Conservation (phyloP, 116 monocot species). For the Papilionanthe hybrid region DNA sequence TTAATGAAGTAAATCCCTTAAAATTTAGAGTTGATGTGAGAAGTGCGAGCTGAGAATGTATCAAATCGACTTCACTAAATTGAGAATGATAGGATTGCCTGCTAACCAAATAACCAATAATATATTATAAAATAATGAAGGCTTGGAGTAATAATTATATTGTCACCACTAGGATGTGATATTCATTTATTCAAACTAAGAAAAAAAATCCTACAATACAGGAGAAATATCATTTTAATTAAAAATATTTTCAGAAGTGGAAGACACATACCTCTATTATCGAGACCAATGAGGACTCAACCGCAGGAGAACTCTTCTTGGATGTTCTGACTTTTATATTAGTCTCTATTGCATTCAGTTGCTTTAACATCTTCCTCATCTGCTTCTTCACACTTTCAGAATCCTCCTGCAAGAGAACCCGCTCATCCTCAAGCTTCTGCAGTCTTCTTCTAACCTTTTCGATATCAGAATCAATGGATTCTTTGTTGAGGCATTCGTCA, state of each 20-base stretch:
- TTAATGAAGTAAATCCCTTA: background rate
- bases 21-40: background rate
- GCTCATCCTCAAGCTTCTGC: slow-evolving; percentile 41
- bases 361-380: slow-evolving; percentile 45
- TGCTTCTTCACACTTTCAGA: slow-evolving; percentile 33
- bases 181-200: background rate
- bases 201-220: background rate
- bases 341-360: slow-evolving; percentile 34
- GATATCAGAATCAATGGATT: slow-evolving; percentile 15
- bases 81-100: slow-evolving; percentile 49
- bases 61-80: slow-evolving; percentile 21
- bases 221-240: background rate
- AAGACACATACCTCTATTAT: slow-evolving; percentile 55
- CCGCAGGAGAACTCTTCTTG: slow-evolving; percentile 16
- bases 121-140: too few species aligned
- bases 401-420: slow-evolving; percentile 17
- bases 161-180: too few species aligned
- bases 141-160: too few species aligned
- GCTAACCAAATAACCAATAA: slow-evolving; percentile 10
- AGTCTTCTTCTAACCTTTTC: slow-evolving; percentile 33
- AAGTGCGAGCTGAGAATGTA: background rate
- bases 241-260: background rate
- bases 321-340: slow-evolving; percentile 14
- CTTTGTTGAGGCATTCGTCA: slow-evolving; percentile 11
- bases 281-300: slow-evolving; percentile 25